A percentile compares a stretch with the other conserved stretches of the same genome.
phyloP scores from a whole-genome alignment of 257 asterid genomes.

The Nicotiana tomentosiformis region DNA sequence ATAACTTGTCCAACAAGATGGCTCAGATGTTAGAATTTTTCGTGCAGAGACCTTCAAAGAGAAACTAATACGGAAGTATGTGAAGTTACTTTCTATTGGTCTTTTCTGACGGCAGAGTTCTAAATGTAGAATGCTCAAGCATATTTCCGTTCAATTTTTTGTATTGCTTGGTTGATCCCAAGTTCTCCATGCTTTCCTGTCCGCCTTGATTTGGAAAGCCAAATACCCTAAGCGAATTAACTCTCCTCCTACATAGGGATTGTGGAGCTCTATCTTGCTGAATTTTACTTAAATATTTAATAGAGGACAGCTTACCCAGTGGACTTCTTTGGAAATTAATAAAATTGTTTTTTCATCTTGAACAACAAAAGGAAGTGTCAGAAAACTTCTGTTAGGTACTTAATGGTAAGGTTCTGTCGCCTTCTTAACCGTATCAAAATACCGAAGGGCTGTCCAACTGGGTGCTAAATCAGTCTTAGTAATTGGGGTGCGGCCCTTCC shows the following conservation, averaged over 20 bases:
- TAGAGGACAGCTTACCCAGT: neutral
- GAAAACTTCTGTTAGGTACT: neutral
- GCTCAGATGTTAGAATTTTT: neutral
- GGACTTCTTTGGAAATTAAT: neutral
- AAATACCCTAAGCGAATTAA: neutral
- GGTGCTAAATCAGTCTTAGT: neutral
- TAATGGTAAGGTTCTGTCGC: neutral
- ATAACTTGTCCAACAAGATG: neutral
- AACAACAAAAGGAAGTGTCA: slow-evolving; percentile 1
- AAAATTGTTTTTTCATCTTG: neutral
- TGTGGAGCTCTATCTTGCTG: neutral
- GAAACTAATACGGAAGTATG: neutral
- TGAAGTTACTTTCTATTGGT: neutral
- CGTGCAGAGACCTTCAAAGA: neutral
- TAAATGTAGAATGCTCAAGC: neutral
- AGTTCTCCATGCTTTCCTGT: neutral
- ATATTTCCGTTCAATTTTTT: too few species aligned
- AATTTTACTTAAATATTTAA: neutral
- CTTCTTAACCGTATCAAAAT: neutral
- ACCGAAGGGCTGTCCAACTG: neutral
- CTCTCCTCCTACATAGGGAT: neutral
- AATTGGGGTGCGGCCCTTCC: neutral
- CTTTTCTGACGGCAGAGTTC: neutral
- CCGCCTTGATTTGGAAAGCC: neutral
- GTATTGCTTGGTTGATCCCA: neutral